phyloP scores from a whole-genome alignment of 2,329 filamentous ascomycete species.

The Sclerotinia borealis region DNA sequence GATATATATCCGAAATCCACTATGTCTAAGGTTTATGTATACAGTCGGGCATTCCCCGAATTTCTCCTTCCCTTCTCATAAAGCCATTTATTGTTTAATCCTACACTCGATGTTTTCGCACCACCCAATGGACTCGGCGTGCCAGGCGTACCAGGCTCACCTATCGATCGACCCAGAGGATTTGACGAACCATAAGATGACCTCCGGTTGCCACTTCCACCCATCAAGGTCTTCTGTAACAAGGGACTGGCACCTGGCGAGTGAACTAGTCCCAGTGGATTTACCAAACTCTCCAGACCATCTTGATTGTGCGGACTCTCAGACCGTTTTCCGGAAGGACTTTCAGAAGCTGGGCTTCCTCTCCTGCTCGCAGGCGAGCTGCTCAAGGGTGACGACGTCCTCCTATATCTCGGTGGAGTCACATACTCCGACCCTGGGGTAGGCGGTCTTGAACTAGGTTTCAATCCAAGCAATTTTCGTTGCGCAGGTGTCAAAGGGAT shows the following conservation, averaged over 20 bases:
- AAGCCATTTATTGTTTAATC: conserved; percentile 88
- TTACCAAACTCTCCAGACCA: conserved; percentile 4
- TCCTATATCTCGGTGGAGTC: conserved; percentile 81
- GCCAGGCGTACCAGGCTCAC: conserved; percentile 47
- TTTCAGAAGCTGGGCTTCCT: conserved; percentile 42
- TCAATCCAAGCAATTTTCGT: conserved; percentile 75
- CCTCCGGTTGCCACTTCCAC: conserved; percentile 44
- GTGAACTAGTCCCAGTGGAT: conserved; percentile 40
- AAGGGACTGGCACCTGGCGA: conserved; percentile 51
- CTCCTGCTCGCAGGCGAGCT: conserved; percentile 55
- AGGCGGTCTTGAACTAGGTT: conserved; percentile 55
- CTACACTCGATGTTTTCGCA: conserved; percentile 65
- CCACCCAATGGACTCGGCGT: conserved; percentile 61
- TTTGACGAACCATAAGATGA: conserved; percentile 57
- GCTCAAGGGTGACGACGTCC: conserved; percentile 56
- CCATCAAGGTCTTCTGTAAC: conserved; percentile 60
- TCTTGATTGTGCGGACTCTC: not conserved
- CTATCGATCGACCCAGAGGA: conserved; percentile 42
- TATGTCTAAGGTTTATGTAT: conserved; percentile 20
- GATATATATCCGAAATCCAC: conserved; percentile 26
- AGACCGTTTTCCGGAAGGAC: conserved; percentile 2
- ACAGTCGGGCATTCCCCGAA: conserved; percentile 28
- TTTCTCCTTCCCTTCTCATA: conserved; percentile 68
- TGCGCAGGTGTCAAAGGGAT: conserved; percentile 89
- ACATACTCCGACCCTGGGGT: conserved; percentile 68